phyloP scores from a whole-genome alignment of 2,329 filamentous ascomycete genomes.

The Monilinia fructigena region DNA sequence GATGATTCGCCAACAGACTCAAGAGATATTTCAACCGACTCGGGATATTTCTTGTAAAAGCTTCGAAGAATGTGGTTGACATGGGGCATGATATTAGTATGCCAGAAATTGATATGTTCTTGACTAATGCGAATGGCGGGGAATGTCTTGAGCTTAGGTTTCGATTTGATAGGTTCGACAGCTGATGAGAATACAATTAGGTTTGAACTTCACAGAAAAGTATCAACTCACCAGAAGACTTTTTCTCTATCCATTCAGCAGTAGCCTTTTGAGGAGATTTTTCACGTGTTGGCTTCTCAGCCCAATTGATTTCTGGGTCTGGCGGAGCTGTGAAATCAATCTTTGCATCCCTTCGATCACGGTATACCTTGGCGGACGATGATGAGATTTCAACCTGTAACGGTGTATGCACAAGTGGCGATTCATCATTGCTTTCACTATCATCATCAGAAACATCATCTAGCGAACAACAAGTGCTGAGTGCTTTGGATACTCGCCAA shows the following conservation, averaged over 20 bases:
- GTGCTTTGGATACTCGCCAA: slow-evolving; percentile 48
- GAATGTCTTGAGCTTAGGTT: slow-evolving; percentile 55
- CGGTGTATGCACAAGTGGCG: slow-evolving; percentile 39
- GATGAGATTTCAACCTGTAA: slow-evolving; percentile 28
- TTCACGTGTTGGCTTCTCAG: slow-evolving; percentile 32
- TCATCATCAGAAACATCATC: slow-evolving; percentile 57
- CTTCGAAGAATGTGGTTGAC: slow-evolving; percentile 68
- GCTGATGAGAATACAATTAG: slow-evolving; percentile 23
- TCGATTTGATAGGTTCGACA: slow-evolving; percentile 30
- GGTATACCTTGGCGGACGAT: slow-evolving; percentile 28
- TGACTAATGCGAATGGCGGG: slow-evolving; percentile 58
- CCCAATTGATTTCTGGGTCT: slow-evolving; percentile 28
- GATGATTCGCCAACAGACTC: slow-evolving; percentile 70
- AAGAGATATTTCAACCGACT: slow-evolving; percentile 76
- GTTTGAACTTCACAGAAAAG: neutral
- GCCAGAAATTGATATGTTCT: slow-evolving; percentile 69
- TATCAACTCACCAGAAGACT: slow-evolving; percentile 27
- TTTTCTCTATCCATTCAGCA: slow-evolving; percentile 32
- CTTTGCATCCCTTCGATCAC: slow-evolving; percentile 21
- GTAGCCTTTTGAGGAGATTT: slow-evolving; percentile 22
- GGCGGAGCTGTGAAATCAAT: slow-evolving; percentile 24
- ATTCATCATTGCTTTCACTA: slow-evolving; percentile 49
- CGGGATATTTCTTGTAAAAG: slow-evolving; percentile 70
- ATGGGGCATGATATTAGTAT: slow-evolving; percentile 67
- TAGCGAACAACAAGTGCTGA: slow-evolving; percentile 61